Evolutionary conservation across 164 flowering plant species (phyloP), one percentile per base, ranked within the genome.

Genomic region (Akebia trifoliata): DNA sequence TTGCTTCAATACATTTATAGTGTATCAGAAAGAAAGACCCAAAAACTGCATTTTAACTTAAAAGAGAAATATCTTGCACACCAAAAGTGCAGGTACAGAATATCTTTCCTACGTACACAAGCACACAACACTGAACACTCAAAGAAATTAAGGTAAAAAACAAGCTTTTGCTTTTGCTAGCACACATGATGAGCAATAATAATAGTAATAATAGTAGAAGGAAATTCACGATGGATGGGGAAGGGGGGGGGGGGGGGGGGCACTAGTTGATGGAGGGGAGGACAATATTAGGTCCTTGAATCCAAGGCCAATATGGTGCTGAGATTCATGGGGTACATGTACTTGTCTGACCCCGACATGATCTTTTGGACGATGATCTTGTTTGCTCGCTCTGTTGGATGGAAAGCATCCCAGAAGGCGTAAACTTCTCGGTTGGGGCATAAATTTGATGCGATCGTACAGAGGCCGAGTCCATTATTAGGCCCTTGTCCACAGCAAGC

Each of bases 401-500:
- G 95, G 52, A 82, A 87, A 11, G 83, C 44, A 57, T 87, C 90
- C 95, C 94, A 86, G 31, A 84, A 86, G 0, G 74, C 87, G 24
- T 82, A 81, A 0, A 51, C 0, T 54, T 75, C 78, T 34, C 95
- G 60, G 67, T 87, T 70, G 1, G 84, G 74, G 60, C 95, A 87
- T 55, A 87, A 54, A 51, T 76, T 82, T 2, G 95, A 87, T 5
- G 58, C 36, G 0, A 8, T 2, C 9, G 75, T 43, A 83, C 97
- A 89, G 0, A 75, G 51, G 12, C 97, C 97, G 0, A 86, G 12
- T 36, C 97, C 97, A 62, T 86, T 89, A 74, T 69, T 74, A 0
- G 83, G 85, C 40, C 96, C 96, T 67, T 88, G 96, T 11, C 96
- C 96, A 46, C 96, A 88, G 34, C 96, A 86, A 10, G 93, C 96